Conservation (phyloP, 768 basidiomycete species). For the Mycena haematopus region DNA sequence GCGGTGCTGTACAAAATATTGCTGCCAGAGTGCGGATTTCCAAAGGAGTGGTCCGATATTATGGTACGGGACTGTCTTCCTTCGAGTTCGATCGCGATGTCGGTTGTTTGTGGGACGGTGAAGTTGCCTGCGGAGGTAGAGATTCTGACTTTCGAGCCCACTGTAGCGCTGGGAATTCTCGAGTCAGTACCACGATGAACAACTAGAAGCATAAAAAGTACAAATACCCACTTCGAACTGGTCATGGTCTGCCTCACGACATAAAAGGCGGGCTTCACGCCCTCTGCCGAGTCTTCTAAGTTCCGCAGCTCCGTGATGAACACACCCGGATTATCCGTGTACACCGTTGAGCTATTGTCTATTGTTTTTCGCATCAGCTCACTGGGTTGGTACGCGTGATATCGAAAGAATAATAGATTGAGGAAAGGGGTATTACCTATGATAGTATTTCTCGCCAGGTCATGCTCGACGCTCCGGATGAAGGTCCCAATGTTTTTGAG, state of each 20-base stretch:
- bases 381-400: not conserved
- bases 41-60: conserved; percentile 18
- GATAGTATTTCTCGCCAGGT: conserved; percentile 18
- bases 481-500: conserved; percentile 24
- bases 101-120: conserved; percentile 20
- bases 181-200: not conserved
- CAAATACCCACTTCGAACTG: conserved; percentile 18
- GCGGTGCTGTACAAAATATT: conserved; percentile 23
- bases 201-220: not conserved
- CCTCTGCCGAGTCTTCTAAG: conserved; percentile 2
- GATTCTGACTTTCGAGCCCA: conserved; percentile 18
- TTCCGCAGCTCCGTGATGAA: conserved; percentile 24
- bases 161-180: conserved; percentile 7
- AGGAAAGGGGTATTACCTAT: conserved; percentile 11
- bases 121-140: conserved; percentile 23
- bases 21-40: conserved; percentile 13
- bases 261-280: conserved; percentile 18
- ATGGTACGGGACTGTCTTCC: conserved; percentile 21
- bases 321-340: conserved; percentile 19
- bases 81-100: conserved; percentile 7
- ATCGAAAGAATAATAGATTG: not conserved
- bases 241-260: conserved; percentile 17
- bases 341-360: conserved; percentile 18
- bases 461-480: conserved; percentile 22
- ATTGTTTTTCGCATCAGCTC: conserved; percentile 4